Evolutionary conservation across 1,284 basidiomycete species (phyloP).

Genomic region (Cutaneotrichosporon sp.): DNA sequence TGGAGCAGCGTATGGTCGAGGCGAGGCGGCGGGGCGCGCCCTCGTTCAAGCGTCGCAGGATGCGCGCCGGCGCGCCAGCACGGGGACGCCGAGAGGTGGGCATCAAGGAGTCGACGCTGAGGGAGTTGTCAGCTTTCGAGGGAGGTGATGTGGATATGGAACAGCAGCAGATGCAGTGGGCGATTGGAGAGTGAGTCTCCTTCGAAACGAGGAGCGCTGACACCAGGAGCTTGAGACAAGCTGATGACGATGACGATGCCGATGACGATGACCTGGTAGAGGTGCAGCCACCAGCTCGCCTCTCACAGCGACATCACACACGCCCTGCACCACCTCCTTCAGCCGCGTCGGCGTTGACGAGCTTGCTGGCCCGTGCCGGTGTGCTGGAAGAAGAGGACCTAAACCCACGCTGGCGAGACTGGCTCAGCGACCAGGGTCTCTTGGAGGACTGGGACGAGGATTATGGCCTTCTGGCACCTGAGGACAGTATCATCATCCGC

Average conservation of each 20-base stretch:
- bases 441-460: constrained; percentile 66
- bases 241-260: neutral
- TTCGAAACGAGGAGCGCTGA: neutral
- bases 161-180: constrained; percentile 41
- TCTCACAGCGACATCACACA: neutral
- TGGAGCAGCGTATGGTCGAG: constrained; percentile 34
- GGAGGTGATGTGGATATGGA: constrained; percentile 30
- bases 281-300: neutral
- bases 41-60: constrained; percentile 59
- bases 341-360: constrained; percentile 10
- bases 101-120: constrained; percentile 35
- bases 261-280: constrained; percentile 4
- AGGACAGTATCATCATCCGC: constrained; percentile 80
- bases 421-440: constrained; percentile 32
- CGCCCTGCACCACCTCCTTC: constrained; percentile 5
- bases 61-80: constrained; percentile 38
- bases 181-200: constrained; percentile 29
- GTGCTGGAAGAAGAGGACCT: constrained; percentile 48
- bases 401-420: constrained; percentile 25
- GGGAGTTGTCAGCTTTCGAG: constrained; percentile 43
- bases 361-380: constrained; percentile 34
- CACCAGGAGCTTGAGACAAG: constrained; percentile 17
- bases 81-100: constrained; percentile 6
- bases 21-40: constrained; percentile 51
- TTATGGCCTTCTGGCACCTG: constrained; percentile 77